Base-by-base conservation (phyloP, 1,284 basidiomycete genomes). In the Sphagnurus paluster region DNA sequence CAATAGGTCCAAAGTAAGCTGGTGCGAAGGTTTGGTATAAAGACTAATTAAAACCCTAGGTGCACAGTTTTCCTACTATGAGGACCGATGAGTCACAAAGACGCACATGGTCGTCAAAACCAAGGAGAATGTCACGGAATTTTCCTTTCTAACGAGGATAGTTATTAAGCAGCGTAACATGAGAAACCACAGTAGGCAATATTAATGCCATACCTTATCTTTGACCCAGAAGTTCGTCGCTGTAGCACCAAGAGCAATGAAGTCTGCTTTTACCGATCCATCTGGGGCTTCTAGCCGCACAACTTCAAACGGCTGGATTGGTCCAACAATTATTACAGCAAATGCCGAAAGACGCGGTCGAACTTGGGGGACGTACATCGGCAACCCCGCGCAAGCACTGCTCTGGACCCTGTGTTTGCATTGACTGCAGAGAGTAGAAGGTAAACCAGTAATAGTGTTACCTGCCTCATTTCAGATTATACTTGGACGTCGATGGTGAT, bases 191-290 rank as follows among this genome's bases (percentile, higher is more conserved):
- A n/a, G n/a, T n/a, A n/a, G n/a, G n/a, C n/a, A n/a, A n/a, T n/a
- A n/a, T n/a, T n/a, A n/a, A n/a, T 5, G n/a, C 5, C 21, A 13
- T 14, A 6, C 32, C 55, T 72, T 74, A 62, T 75, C 74, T 46
- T 69, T 67, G 8, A 75, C 71, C 67, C 67, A 74, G 26, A 74
- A 64, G 50, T 69, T 68, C 6, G 67, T 71, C 3, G 64, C 42
- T 1, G 65, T 70, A 25, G 72, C 72, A 9, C 72, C 72, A 35
- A 55, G 65, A n/a, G 68, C 56, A 32, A 74, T 69, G 53, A 74
- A 74, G 26, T 61, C 57, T n/a, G 71, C 72, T 35, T 58, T 59
- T 14, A 63, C 61, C 8, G 73, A 75, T 8, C 59, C 65, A 52
- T 75, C 73, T 5, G 70, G 69, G 3, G 72, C 66, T 16, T 49